These are phyloP conservation scores for Blastomyces emzantsi DNA, from an alignment of 2,329 filamentous ascomycete species.

Conservation along the genomic window DNA sequence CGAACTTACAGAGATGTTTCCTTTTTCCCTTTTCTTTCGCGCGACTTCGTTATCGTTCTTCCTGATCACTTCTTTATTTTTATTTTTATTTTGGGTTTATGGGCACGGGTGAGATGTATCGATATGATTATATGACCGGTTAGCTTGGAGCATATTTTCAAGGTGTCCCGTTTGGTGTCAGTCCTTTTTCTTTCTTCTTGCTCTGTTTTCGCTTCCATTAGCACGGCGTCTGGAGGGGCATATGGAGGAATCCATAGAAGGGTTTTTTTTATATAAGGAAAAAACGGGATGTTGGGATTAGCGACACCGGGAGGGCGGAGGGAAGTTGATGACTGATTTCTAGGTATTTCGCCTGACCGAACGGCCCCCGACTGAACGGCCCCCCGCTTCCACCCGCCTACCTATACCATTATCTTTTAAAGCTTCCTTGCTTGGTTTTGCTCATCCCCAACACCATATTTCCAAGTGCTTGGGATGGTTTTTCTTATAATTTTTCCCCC, in stretches of 20 bases:
- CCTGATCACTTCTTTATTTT: neutral
- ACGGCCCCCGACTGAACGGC: neutral
- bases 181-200: neutral
- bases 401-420: neutral
- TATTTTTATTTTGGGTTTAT: slow-evolving; percentile 5
- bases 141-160: slow-evolving; percentile 6
- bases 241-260: neutral
- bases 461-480: neutral
- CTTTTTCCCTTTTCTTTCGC: neutral
- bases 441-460: neutral
- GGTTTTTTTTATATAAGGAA: slow-evolving; percentile 3
- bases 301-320: neutral
- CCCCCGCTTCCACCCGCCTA: neutral
- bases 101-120: neutral
- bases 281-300: slow-evolving; percentile 8
- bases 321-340: neutral
- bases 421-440: neutral
- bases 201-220: neutral
- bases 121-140: slow-evolving; percentile 9
- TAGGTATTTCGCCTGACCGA: neutral
- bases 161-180: slow-evolving; percentile 1
- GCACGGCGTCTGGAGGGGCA: slow-evolving; percentile 5
- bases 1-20: neutral
- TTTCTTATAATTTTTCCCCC: neutral
- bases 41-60: neutral